Base-by-base conservation (phyloP, 1,284 basidiomycete species). In the Chondrostereum purpureum region DNA sequence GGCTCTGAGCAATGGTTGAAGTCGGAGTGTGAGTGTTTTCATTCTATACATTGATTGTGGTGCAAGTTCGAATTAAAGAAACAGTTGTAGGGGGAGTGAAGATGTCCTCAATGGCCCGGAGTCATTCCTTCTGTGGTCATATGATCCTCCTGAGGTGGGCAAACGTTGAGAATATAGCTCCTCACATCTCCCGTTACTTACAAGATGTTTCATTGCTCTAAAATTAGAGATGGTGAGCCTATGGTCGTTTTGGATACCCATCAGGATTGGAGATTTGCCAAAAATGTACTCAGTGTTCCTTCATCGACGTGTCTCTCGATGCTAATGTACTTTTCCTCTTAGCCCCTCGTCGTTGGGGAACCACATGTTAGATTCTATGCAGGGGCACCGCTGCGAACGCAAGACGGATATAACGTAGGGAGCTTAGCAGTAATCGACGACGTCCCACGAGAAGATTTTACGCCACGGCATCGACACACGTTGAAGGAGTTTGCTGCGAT, bases 401-500 rank as follows among this genome's bases (percentile, higher is more conserved):
- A 84, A 40, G 92, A 96, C 49, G 94, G 93, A 3, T 86, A 73
- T 65, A 97, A 96, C 58, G 83, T 97, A 47, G 92, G 92, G 58
- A 79, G 85, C 46, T 67, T 96, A 45, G 86, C 90, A 42, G 75
- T 97, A 45, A 82, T 94, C 52, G 92, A 95, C 55, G 88, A 92
- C 59, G 73, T 78, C 37, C 91, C 92, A 1, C 75, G 88, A 38
- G 71, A 78, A 13, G 91, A 94, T 50, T 97, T 96, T 58, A 83
- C 83, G 2, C 92, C 93, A 14, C 72, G 93, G 22, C 90, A 92
- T 56, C 71, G 93, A 36, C 88, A 95, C 66, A 93, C 91, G 1
- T 70, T 97, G 48, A 95, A 95, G 58, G 93, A 97, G 64, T 96
- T 97, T 62, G 92, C 92, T 53, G 86, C 88, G 4, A 84, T 97